Conservation (phyloP, 179 eudicot genomes). For the Gypsophila paniculata region DNA sequence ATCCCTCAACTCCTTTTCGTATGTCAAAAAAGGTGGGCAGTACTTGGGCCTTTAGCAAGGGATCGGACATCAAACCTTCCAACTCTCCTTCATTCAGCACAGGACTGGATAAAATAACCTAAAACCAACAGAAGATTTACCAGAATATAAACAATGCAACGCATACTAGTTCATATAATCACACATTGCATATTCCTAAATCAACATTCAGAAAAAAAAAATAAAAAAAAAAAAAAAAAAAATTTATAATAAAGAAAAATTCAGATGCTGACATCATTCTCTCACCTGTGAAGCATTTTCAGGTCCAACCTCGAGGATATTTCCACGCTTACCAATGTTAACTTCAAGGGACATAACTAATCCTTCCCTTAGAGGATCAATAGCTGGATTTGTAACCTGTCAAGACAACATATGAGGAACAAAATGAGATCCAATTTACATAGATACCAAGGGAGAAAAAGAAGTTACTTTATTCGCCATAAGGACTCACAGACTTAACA, state of each 20-base stretch:
- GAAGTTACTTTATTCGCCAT: background rate
- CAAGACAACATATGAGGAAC: slow-evolving; percentile 13
- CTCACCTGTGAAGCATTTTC: slow-evolving; percentile 96
- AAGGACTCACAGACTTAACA: background rate
- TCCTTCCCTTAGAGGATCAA: slow-evolving; percentile 97
- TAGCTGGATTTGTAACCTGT: slow-evolving; percentile 98
- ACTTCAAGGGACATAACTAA: slow-evolving; percentile 98
- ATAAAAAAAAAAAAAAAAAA: no score
- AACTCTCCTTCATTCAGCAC: slow-evolving; percentile 92
- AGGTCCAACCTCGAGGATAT: slow-evolving; percentile 91
- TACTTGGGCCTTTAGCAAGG: slow-evolving; percentile 65
- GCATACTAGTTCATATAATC: slow-evolving; percentile 4
- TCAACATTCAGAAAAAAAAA: background rate
- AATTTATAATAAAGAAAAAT: no score
- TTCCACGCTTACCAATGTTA: slow-evolving; percentile 91
- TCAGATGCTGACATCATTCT: slow-evolving; percentile 9
- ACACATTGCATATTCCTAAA: background rate
- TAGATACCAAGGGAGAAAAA: background rate
- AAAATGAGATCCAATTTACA: slow-evolving; percentile 10
- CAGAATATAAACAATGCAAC: slow-evolving; percentile 7
- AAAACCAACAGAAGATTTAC: slow-evolving; percentile 18
- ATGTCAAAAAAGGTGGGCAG: slow-evolving; percentile 81
- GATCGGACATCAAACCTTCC: slow-evolving; percentile 67
- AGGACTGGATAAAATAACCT: slow-evolving; percentile 87
- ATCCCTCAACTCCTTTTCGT: slow-evolving; percentile 89